phyloP scores from a whole-genome alignment of 164 flowering plant species.

The Cinnamomum micranthum region DNA sequence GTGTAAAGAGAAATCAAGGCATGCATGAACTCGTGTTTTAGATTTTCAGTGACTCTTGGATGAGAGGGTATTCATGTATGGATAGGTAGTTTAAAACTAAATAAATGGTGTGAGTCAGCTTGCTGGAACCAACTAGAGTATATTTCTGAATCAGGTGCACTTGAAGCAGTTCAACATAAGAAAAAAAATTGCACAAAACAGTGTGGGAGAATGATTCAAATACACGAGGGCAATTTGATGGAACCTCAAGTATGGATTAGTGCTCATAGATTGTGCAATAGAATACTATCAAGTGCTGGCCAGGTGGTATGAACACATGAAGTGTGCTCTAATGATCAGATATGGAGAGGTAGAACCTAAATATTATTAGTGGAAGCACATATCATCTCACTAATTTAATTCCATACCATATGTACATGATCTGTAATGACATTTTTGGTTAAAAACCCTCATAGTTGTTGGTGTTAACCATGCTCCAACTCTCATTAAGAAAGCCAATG shows the following conservation, averaged over 20 bases:
- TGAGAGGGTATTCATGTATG: background rate
- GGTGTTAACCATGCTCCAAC: conserved; percentile 56
- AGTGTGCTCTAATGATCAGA: background rate
- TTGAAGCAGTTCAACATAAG: background rate
- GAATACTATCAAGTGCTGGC: background rate
- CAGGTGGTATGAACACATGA: background rate
- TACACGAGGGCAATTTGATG: background rate
- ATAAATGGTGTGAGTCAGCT: background rate
- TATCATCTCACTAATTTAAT: background rate
- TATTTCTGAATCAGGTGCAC: background rate
- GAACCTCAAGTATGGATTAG: background rate
- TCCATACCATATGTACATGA: conserved; percentile 67
- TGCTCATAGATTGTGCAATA: no score
- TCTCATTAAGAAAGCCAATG: conserved; percentile 47
- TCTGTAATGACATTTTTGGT: conserved; percentile 43
- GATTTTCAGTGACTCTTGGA: background rate
- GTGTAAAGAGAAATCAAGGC: background rate
- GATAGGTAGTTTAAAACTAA: background rate
- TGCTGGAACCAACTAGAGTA: background rate
- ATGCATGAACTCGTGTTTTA: background rate
- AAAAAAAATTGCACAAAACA: background rate
- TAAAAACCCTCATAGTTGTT: conserved; percentile 56
- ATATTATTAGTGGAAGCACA: background rate
- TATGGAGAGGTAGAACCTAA: background rate
- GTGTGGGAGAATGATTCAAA: background rate